Evolutionary conservation across 352 stramenopile genomes (phyloP).

Genomic region (Phytophthora idaei): DNA sequence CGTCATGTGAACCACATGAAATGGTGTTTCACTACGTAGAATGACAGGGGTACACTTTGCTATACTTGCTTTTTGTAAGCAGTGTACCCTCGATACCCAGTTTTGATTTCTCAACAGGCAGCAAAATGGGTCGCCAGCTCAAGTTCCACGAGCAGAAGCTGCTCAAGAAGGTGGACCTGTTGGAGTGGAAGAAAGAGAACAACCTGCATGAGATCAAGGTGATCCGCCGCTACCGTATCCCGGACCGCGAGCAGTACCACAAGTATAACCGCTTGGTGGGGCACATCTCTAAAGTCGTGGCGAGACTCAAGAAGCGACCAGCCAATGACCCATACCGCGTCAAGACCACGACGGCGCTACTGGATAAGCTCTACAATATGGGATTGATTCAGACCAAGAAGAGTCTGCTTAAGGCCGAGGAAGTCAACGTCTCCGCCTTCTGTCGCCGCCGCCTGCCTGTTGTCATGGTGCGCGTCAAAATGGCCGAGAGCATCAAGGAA

Average conservation of each 20-base stretch:
- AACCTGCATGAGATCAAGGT: constrained; percentile 99
- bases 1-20: constrained; percentile 24
- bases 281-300: constrained; percentile 93
- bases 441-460: constrained; percentile 96
- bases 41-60: constrained; percentile 3
- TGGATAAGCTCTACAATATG: constrained; percentile 99
- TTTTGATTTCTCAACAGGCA: background rate
- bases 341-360: constrained; percentile 95
- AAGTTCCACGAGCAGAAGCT: constrained; percentile 99
- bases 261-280: constrained; percentile 99
- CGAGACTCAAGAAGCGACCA: constrained; percentile 96
- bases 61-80: constrained; percentile 25
- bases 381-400: constrained; percentile 97
- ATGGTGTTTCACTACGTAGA: background rate
- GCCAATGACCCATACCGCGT: constrained; percentile 96
- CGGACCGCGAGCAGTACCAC: constrained; percentile 98
- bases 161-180: constrained; percentile 98
- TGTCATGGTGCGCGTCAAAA: constrained; percentile 99
- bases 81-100: background rate
- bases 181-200: constrained; percentile 99
- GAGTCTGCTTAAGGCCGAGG: constrained; percentile 96
- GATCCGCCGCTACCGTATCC: constrained; percentile 97
- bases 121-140: constrained; percentile 87
- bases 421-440: constrained; percentile 95
- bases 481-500: constrained; percentile 98